Base-by-base conservation (phyloP, 805 yeast genomes). In the Yarrowia yakushimensis region DNA sequence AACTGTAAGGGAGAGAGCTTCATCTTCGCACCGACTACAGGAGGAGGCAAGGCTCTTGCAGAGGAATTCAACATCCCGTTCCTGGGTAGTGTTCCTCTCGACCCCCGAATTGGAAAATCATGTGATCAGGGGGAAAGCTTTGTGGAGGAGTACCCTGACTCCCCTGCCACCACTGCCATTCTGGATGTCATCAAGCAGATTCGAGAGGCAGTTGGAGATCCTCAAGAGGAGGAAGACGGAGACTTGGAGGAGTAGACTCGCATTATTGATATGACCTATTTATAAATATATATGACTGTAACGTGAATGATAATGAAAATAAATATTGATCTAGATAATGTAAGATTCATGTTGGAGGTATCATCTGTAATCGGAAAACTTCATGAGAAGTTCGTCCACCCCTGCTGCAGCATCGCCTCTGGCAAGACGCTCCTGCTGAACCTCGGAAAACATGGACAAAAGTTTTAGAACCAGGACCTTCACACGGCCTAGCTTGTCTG, bases 21-120 rank as follows among this genome's bases (percentile, higher is more conserved):
- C 69, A 92, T 94, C 4, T 94, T 94, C 75, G 86, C 87, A 65
- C 90, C 99, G 15, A 94, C 99, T 1, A 94, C 99, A 0, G 99
- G 99, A 15, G 99, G 99, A 20, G 99, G 98, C 9, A 81, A 83
- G 68, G 84, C 84, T 30, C 76, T 94, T 45, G 94, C 97, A 63
- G 76, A 85, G 67, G 99, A 94, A 65, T 72, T 89, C 72, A 80
- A 78, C 13, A 81, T 94, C 15, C 87, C 87, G 20, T 94, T 87
- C 69, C 77, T 94, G 63, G 99, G 99, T 0, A 81, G 90, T 11
- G 97, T 94, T 1, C 99, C 99, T 0, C 78, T 94, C 43, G 99
- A 94, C 75, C 98, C 99, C 13, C 79, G 98, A 65, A 90, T 94
- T 18, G 98, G 98, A 0, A 81, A 80, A 68, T 81, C 91, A 45